phyloP scores from a whole-genome alignment of 78 protist species.

The Trichosphaerium sp. region DNA sequence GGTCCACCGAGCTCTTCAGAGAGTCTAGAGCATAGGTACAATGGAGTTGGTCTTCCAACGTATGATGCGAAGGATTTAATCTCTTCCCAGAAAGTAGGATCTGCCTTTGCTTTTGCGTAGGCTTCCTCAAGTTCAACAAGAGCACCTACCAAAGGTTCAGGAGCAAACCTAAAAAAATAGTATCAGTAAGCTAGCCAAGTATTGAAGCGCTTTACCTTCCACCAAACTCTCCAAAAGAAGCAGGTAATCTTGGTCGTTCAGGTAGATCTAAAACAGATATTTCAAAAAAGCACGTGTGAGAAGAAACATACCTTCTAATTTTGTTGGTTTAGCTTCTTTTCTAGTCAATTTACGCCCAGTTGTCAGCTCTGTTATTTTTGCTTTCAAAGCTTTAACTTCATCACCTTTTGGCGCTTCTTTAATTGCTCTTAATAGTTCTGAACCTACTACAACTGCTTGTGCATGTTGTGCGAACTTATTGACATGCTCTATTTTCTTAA shows the following conservation, averaged over 20 bases:
- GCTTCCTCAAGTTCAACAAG: conserved; percentile 41
- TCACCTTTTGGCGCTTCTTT: background rate
- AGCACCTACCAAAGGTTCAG: conserved; percentile 63
- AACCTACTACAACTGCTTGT: conserved; percentile 56
- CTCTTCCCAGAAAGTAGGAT: conserved; percentile 41
- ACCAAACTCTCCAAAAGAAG: conserved; percentile 52
- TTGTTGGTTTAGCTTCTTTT: too few relatives aligned
- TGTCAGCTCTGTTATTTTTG: too few relatives aligned
- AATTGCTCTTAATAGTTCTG: conserved; percentile 17
- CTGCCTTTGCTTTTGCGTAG: conserved; percentile 9
- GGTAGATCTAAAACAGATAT: background rate
- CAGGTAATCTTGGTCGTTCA: background rate
- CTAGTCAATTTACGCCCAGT: too few relatives aligned
- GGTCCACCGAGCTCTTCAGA: conserved; percentile 34
- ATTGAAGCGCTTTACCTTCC: conserved; percentile 7
- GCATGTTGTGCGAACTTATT: conserved; percentile 19
- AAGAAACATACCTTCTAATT: too few relatives aligned
- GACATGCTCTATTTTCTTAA: conserved; percentile 7
- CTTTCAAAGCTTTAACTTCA: background rate
- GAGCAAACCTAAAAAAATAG: conserved; percentile 26
- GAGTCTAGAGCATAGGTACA: background rate
- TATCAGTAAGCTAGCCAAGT: background rate
- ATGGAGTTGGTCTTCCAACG: conserved; percentile 35
- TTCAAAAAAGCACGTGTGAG: background rate
- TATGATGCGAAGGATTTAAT: background rate